phyloP scores from a whole-genome alignment of 768 basidiomycete genomes.

The Daedaleopsis nitida region DNA sequence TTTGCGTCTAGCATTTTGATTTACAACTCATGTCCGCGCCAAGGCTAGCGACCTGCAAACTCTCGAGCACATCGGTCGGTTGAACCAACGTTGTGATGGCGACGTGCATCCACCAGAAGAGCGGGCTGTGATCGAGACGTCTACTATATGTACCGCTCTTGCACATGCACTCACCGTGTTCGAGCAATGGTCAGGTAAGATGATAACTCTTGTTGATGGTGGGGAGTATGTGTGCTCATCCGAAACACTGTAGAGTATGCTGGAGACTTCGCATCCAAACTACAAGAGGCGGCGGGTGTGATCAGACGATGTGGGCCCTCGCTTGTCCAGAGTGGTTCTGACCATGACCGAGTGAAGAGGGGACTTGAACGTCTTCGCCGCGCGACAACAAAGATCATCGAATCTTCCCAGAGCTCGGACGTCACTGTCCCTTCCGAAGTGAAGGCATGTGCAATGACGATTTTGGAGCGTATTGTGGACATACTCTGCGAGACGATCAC shows the following conservation, averaged over 20 bases:
- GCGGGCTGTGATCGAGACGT: constrained; percentile 31
- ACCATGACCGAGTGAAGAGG: constrained; percentile 59
- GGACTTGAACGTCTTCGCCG: constrained; percentile 62
- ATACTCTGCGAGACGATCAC: constrained; percentile 34
- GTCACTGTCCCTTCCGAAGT: constrained; percentile 4
- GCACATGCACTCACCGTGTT: constrained; percentile 46
- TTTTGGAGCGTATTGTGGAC: constrained; percentile 41
- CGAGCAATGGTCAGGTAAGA: constrained; percentile 34
- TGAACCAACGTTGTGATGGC: not conserved
- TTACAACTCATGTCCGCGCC: not conserved
- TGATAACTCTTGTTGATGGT: not conserved
- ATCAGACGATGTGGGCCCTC: constrained; percentile 13
- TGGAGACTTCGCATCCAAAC: not conserved
- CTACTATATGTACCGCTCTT: constrained; percentile 43
- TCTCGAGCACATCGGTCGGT: constrained; percentile 44
- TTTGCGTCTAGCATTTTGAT: not conserved
- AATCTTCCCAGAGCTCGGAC: constrained; percentile 24
- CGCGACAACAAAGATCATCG: constrained; percentile 49
- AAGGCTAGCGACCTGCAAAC: constrained; percentile 27
- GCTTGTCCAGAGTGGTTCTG: constrained; percentile 24
- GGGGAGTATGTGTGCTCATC: not conserved
- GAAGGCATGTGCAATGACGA: constrained; percentile 16
- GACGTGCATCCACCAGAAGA: constrained; percentile 32
- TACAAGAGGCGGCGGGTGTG: constrained; percentile 7
- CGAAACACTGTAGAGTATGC: constrained; percentile 6